phyloP scores from a whole-genome alignment of 2,329 filamentous ascomycete species.

The Pseudocercospora fuligena region DNA sequence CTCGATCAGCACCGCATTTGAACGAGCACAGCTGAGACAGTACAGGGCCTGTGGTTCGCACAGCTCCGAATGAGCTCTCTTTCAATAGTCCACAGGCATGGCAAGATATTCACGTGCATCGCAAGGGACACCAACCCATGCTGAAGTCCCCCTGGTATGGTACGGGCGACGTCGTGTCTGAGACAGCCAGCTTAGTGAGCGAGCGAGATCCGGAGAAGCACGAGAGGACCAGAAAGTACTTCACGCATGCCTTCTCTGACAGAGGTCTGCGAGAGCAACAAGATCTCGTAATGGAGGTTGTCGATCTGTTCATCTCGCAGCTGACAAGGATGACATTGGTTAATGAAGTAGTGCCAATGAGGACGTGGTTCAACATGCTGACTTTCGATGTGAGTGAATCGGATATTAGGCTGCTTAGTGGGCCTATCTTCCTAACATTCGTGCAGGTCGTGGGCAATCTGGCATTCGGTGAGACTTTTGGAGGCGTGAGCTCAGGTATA shows the following conservation, averaged over 20 bases:
- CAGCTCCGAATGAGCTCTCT: constrained; percentile 22
- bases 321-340: background rate
- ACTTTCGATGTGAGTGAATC: background rate
- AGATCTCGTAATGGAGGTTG: background rate
- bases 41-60: constrained; percentile 15
- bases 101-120: constrained; percentile 5
- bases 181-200: background rate
- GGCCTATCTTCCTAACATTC: background rate
- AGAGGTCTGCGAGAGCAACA: background rate
- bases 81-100: constrained; percentile 12
- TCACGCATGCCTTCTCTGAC: background rate
- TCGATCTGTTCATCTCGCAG: background rate
- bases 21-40: no score
- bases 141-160: background rate
- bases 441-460: background rate
- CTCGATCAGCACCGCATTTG: no score
- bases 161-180: background rate
- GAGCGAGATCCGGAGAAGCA: constrained; percentile 2
- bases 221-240: background rate
- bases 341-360: background rate
- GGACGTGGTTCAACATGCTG: background rate
- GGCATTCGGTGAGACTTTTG: background rate
- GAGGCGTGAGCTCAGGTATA: background rate
- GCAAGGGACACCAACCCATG: background rate
- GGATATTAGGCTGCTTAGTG: no score